Evolutionary conservation across 192 early-diverging fungal species (phyloP).

Genomic region (Backusella tarrabulga): DNA sequence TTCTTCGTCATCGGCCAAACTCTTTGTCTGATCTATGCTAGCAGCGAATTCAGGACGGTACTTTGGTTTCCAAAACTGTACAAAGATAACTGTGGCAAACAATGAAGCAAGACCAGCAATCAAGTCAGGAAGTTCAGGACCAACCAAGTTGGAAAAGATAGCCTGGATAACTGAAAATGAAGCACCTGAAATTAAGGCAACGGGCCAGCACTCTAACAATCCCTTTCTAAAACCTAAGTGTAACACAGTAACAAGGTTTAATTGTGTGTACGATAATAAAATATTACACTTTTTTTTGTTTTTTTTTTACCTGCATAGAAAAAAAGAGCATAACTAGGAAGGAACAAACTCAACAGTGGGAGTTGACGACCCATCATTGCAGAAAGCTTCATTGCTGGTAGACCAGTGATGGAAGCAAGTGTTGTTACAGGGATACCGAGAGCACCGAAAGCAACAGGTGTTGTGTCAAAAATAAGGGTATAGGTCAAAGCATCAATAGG

Average conservation of each 20-base stretch:
- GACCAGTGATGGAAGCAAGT: slow-evolving; percentile 30
- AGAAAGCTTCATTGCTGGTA: slow-evolving; percentile 22
- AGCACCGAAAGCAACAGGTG: slow-evolving; percentile 36
- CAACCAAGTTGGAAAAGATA: slow-evolving; percentile 38
- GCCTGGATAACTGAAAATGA: slow-evolving; percentile 37
- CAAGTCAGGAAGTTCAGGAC: slow-evolving; percentile 40
- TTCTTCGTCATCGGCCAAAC: not conserved
- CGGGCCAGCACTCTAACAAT: slow-evolving; percentile 36
- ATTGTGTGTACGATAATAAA: not conserved
- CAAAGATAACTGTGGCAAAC: slow-evolving; percentile 26
- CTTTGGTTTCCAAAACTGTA: slow-evolving; percentile 39
- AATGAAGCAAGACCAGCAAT: slow-evolving; percentile 36
- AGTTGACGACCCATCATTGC: slow-evolving; percentile 41
- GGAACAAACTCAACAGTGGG: slow-evolving; percentile 30
- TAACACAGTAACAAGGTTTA: not conserved
- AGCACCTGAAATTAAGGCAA: slow-evolving; percentile 23
- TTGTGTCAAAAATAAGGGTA: slow-evolving; percentile 38
- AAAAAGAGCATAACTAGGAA: slow-evolving; percentile 31
- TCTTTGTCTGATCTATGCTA: not conserved
- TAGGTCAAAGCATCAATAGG: slow-evolving; percentile 33
- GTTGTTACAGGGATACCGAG: slow-evolving; percentile 42
- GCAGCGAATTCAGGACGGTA: slow-evolving; percentile 30
- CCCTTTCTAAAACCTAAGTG: slow-evolving; percentile 22
- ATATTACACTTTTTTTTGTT: too few relatives aligned
- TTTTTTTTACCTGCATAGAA: slow-evolving; percentile 29